Evolutionary conservation across 169 alveolate species (phyloP).

Genomic region (Eimeria mitis): DNA sequence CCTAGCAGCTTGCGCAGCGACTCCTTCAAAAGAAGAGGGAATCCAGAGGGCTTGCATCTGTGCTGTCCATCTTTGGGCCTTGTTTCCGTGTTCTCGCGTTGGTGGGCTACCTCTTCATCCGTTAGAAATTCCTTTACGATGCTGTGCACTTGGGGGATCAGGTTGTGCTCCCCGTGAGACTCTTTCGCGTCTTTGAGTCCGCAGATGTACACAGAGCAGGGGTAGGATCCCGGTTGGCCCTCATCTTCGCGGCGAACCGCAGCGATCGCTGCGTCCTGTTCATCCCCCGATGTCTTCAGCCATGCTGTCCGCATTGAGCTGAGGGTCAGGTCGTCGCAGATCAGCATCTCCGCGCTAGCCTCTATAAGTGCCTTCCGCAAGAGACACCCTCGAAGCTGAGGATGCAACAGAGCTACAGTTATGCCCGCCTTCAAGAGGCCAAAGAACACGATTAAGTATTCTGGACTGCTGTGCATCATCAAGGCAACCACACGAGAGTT

Average conservation of each 20-base stretch:
- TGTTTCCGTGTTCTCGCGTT: not conserved
- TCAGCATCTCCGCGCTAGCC: slow-evolving; percentile 34
- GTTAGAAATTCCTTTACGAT: slow-evolving; percentile 40
- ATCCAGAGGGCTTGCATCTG: slow-evolving; percentile 60
- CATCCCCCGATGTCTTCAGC: slow-evolving; percentile 16
- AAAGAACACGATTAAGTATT: slow-evolving; percentile 1
- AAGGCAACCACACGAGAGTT: slow-evolving; percentile 24
- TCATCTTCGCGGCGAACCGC: slow-evolving; percentile 20
- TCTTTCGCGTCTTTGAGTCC: slow-evolving; percentile 32
- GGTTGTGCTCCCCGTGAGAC: slow-evolving; percentile 51
- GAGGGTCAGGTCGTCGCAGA: slow-evolving; percentile 56
- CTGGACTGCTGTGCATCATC: slow-evolving; percentile 73
- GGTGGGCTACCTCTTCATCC: slow-evolving; percentile 32
- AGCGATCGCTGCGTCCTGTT: not conserved
- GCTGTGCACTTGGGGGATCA: slow-evolving; percentile 65
- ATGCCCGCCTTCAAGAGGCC: slow-evolving; percentile 72
- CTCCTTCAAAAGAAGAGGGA: slow-evolving; percentile 18
- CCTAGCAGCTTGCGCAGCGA: not conserved
- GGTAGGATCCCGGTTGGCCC: slow-evolving; percentile 45
- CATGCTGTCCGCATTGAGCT: slow-evolving; percentile 45
- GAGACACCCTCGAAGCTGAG: slow-evolving; percentile 61
- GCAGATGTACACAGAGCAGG: slow-evolving; percentile 51
- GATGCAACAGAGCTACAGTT: slow-evolving; percentile 40
- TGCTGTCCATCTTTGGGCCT: not conserved
- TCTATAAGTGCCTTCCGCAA: slow-evolving; percentile 35